Percentiles rank a stretch among this genome's conserved stretches.
phyloP scores from a whole-genome alignment of 257 asterid genomes.

The Sherardia arvensis region DNA sequence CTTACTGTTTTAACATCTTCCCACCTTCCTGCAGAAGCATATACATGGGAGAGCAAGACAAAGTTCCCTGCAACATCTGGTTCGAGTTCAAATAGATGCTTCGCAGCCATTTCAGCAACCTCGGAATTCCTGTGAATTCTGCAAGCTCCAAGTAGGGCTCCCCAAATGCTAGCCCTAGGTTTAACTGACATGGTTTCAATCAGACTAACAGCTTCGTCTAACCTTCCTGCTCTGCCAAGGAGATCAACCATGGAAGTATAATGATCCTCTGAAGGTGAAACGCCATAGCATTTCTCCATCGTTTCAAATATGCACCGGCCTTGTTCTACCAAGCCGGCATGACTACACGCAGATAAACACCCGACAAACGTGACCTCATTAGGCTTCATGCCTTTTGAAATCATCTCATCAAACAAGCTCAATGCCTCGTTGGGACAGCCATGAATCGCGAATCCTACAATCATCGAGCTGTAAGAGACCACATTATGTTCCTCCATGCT shows the following conservation, averaged over 20 bases:
- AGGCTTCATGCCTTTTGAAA: constrained; percentile 45
- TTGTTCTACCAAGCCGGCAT: constrained; percentile 61
- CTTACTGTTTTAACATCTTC: constrained; percentile 49
- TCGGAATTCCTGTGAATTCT: constrained; percentile 45
- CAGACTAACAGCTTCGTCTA: constrained; percentile 49
- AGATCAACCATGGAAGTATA: constrained; percentile 71
- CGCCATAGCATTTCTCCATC: constrained; percentile 43
- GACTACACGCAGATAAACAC: constrained; percentile 73
- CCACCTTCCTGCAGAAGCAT: constrained; percentile 70
- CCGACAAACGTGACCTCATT: constrained; percentile 66
- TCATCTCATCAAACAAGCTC: constrained; percentile 59
- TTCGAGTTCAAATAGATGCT: constrained; percentile 53
- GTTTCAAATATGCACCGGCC: constrained; percentile 35
- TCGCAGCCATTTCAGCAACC: constrained; percentile 70
- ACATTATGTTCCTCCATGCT: constrained; percentile 40
- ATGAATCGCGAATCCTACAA: constrained; percentile 63
- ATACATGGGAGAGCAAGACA: constrained; percentile 55
- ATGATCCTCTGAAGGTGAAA: constrained; percentile 49
- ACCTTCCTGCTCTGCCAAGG: constrained; percentile 49
- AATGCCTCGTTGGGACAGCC: constrained; percentile 53
- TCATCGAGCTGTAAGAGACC: constrained; percentile 67
- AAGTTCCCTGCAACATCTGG: constrained; percentile 61
- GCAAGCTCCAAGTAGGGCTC: constrained; percentile 77
- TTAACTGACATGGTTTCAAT: constrained; percentile 50
- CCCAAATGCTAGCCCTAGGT: constrained; percentile 70